Evolutionary conservation across 1,139 yeast species (phyloP).

Genomic region (Zygoascus hellenicus): DNA sequence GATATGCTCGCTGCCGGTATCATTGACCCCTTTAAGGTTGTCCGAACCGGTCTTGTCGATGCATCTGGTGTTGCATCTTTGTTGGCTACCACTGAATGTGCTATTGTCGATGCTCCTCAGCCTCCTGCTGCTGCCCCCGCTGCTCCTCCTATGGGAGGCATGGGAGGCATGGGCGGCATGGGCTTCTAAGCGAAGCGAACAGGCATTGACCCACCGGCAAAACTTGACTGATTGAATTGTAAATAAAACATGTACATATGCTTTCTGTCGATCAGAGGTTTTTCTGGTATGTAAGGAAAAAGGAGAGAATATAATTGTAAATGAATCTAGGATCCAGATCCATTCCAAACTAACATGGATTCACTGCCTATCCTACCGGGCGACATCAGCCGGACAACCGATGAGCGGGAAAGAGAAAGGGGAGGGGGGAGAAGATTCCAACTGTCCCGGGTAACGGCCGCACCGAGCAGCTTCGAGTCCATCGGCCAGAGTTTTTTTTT

Average conservation of each 20-base stretch:
- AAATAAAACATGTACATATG: background rate
- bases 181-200: slow-evolving; percentile 23
- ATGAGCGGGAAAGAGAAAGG: too few relatives aligned
- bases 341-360: too few relatives aligned
- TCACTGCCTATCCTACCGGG: too few relatives aligned
- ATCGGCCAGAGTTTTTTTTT: background rate
- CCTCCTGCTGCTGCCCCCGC: slow-evolving; percentile 70
- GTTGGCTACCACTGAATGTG: slow-evolving; percentile 98
- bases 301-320: too few relatives aligned
- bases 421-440: too few relatives aligned
- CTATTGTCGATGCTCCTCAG: slow-evolving; percentile 95
- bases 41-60: slow-evolving; percentile 92
- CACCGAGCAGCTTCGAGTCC: too few relatives aligned
- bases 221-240: background rate
- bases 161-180: slow-evolving; percentile 54
- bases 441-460: slow-evolving; percentile 1
- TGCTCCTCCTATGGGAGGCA: slow-evolving; percentile 52
- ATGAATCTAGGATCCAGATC: too few relatives aligned
- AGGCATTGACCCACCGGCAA: background rate
- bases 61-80: slow-evolving; percentile 98
- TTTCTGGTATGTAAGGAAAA: too few relatives aligned
- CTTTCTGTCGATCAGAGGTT: too few relatives aligned
- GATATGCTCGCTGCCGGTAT: slow-evolving; percentile 98
- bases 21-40: slow-evolving; percentile 98
- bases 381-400: too few relatives aligned